Evolutionary conservation across 805 yeast species (phyloP).

Genomic region (Wickerhamomyces pijperi): DNA sequence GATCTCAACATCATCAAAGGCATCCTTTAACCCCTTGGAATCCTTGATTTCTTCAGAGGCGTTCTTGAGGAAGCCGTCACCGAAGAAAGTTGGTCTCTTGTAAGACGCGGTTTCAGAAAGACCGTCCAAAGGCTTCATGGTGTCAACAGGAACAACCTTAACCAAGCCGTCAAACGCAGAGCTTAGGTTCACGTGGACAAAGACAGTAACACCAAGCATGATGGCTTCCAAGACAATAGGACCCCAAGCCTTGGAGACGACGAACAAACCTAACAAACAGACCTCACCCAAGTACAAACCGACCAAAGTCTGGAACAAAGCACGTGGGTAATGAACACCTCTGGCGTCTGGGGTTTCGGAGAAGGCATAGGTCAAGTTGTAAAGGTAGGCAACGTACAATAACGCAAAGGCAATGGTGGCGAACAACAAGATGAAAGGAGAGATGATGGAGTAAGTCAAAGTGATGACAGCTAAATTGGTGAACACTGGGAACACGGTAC

Average conservation of each 20-base stretch:
- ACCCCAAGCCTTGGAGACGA: constrained; percentile 92
- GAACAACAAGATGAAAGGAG: constrained; percentile 77
- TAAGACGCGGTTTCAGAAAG: constrained; percentile 51
- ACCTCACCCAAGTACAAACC: constrained; percentile 85
- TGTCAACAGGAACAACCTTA: constrained; percentile 51
- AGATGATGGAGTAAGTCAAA: constrained; percentile 57
- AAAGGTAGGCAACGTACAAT: constrained; percentile 65
- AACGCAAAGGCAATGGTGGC: constrained; percentile 59
- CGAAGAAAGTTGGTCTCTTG: constrained; percentile 3
- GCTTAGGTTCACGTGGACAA: constrained; percentile 55
- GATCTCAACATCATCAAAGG: constrained; percentile 2
- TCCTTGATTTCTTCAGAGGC: constrained; percentile 2
- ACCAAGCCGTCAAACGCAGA: constrained; percentile 56
- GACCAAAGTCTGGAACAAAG: constrained; percentile 76
- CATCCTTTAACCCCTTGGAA: constrained; percentile 2
- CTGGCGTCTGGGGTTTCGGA: constrained; percentile 61
- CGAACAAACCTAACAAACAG: constrained; percentile 77
- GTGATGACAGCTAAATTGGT: constrained; percentile 61
- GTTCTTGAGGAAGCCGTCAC: background rate
- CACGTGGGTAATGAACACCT: constrained; percentile 81
- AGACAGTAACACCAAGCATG: constrained; percentile 51
- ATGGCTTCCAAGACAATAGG: constrained; percentile 72
- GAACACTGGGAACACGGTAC: constrained; percentile 68
- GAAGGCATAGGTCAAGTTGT: constrained; percentile 65
- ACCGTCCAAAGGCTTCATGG: constrained; percentile 73